A percentile compares a stretch with the other conserved stretches of the same genome.
Conservation (phyloP, 257 asterid genomes). For the Forsythia viridissima region DNA sequence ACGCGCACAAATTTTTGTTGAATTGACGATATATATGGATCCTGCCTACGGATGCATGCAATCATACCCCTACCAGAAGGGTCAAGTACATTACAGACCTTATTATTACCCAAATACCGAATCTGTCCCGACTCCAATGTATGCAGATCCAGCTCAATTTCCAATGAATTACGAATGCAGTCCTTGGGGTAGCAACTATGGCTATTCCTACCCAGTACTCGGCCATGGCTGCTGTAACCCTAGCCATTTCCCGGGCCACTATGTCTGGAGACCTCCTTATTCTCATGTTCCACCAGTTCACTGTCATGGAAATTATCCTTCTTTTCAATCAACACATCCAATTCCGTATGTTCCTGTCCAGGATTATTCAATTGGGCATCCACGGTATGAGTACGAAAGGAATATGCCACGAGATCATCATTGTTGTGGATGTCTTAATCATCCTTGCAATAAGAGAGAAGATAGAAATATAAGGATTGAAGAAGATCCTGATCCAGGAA, state of each 20-base stretch:
- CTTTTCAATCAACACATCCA: slow-evolving; percentile 31
- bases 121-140: slow-evolving; percentile 31
- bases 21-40: slow-evolving; percentile 30
- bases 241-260: slow-evolving; percentile 28
- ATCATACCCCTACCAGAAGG: slow-evolving; percentile 42
- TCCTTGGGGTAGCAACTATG: slow-evolving; percentile 48
- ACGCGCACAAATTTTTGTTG: background rate
- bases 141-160: slow-evolving; percentile 28
- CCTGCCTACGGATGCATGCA: slow-evolving; percentile 34
- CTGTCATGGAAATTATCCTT: slow-evolving; percentile 33
- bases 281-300: slow-evolving; percentile 35
- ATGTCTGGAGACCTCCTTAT: slow-evolving; percentile 45
- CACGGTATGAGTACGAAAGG: slow-evolving; percentile 36
- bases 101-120: slow-evolving; percentile 31
- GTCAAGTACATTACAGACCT: slow-evolving; percentile 39
- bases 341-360: slow-evolving; percentile 40
- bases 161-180: slow-evolving; percentile 34
- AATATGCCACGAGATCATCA: slow-evolving; percentile 37
- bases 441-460: slow-evolving; percentile 29
- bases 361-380: slow-evolving; percentile 29
- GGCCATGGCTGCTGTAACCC: slow-evolving; percentile 51
- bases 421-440: slow-evolving; percentile 60
- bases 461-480: slow-evolving; percentile 46
- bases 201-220: slow-evolving; percentile 29
- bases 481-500: slow-evolving; percentile 44